Percentiles rank a stretch among this genome's conserved stretches.
phyloP scores from a whole-genome alignment of 1,139 yeast species.

The Hansenula lynferdii region DNA sequence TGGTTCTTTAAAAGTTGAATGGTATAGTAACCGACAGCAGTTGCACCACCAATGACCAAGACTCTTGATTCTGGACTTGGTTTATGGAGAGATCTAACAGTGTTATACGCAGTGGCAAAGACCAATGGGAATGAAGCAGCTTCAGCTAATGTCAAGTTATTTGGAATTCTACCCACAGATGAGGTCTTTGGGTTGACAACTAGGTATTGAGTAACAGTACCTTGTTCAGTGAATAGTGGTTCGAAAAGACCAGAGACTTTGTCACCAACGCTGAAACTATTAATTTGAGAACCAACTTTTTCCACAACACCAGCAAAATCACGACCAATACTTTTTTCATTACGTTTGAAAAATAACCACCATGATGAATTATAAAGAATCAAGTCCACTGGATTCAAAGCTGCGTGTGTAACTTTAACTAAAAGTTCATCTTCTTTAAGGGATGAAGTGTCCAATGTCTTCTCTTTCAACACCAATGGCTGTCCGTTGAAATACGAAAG shows the following conservation, averaged over 20 bases:
- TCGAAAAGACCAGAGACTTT: slow-evolving; percentile 17
- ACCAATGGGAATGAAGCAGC: slow-evolving; percentile 59
- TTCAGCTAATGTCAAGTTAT: slow-evolving; percentile 43
- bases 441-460: not conserved
- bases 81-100: slow-evolving; percentile 17
- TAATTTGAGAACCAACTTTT: slow-evolving; percentile 59
- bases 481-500: not conserved
- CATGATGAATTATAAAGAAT: slow-evolving; percentile 12
- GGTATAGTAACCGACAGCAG: slow-evolving; percentile 45
- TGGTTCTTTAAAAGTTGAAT: slow-evolving; percentile 43
- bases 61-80: slow-evolving; percentile 28
- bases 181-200: slow-evolving; percentile 22
- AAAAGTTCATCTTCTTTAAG: slow-evolving; percentile 22
- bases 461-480: not conserved
- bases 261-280: slow-evolving; percentile 60
- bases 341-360: slow-evolving; percentile 5
- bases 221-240: slow-evolving; percentile 43
- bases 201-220: slow-evolving; percentile 56
- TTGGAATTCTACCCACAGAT: slow-evolving; percentile 30
- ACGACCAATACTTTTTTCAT: slow-evolving; percentile 40
- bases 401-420: slow-evolving; percentile 53
- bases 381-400: slow-evolving; percentile 71
- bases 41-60: slow-evolving; percentile 55
- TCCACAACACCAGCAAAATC: slow-evolving; percentile 79
- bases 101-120: slow-evolving; percentile 39